Evolutionary conservation across 495 filamentous ascomycete species (phyloP), one percentile per base, ranked within the genome.

Genomic region (Corynascus novoguineensis): DNA sequence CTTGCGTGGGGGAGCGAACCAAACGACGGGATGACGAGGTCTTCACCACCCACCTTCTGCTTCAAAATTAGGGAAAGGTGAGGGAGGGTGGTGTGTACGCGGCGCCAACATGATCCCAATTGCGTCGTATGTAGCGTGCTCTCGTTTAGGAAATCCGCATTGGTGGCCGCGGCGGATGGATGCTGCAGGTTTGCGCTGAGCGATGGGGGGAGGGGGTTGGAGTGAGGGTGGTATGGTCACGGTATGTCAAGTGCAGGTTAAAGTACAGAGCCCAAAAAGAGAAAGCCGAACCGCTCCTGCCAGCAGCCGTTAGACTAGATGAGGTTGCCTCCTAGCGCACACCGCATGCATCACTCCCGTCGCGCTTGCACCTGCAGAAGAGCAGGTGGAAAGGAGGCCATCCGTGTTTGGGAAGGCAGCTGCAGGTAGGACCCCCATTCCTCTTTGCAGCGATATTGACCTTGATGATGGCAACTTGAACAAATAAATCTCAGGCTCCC

Each of bases 391-490:
- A 27, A 27, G 42, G 28, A 41, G n/a, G n/a, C 12, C 35, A 11
- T 38, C 5, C 8, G 9, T 24, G 40, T 8, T 17, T 46, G 24
- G 44, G 44, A 46, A 17, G 44, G 17, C 24, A 29, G 11, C 28
- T 48, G 48, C 32, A 50, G 48, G 48, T 9, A 50, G 48, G 48
- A 37, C 31, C 48, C 42, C 48, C n/a, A n/a, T 50, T 37, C 48
- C 48, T n/a, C n/a, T 50, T 37, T n/a, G 19, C 46, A 15, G 32
- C 4, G 9, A 15, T 17, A 37, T 11, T 35, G 11, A 15, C 31
- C n/a, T n/a, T n/a, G 31, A n/a, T 25, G 48, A 50, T 50, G 21
- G 24, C 25, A 27, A 8, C 46, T 9, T 32, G n/a, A n/a, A n/a
- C n/a, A n/a, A n/a, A n/a, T n/a, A n/a, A n/a, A n/a, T n/a, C n/a